Conservation (phyloP, 805 yeast genomes). For the Saccharomycopsis guyanensis region DNA sequence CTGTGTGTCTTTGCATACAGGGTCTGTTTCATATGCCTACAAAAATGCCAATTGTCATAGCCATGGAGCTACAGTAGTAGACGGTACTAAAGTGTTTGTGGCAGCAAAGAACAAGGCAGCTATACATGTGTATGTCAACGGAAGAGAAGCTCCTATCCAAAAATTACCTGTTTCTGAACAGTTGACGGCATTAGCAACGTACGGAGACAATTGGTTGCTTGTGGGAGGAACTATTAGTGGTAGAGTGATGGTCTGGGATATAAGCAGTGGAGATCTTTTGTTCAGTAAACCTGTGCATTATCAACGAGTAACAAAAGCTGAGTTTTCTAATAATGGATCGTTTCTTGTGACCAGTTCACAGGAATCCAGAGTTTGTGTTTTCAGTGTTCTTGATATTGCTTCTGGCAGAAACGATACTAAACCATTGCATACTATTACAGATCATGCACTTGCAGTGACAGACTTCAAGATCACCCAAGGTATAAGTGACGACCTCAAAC, state of each 20-base stretch:
- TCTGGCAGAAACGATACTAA: constrained; percentile 33
- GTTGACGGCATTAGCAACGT: constrained; percentile 45
- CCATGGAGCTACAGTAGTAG: constrained; percentile 45
- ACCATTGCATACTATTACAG: constrained; percentile 53
- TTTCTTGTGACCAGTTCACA: constrained; percentile 68
- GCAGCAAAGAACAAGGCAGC: constrained; percentile 69
- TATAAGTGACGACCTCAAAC: constrained; percentile 46
- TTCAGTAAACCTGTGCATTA: constrained; percentile 71
- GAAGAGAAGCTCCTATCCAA: constrained; percentile 56
- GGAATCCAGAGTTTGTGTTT: constrained; percentile 72
- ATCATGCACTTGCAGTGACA: constrained; percentile 45
- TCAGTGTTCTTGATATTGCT: constrained; percentile 59
- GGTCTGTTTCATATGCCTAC: constrained; percentile 36
- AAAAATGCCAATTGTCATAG: constrained; percentile 40
- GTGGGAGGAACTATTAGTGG: constrained; percentile 76
- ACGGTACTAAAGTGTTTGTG: constrained; percentile 48
- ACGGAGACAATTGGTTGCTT: constrained; percentile 41
- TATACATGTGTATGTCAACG: constrained; percentile 50
- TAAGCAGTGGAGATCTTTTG: constrained; percentile 65
- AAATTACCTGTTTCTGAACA: constrained; percentile 80
- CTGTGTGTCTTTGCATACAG: constrained; percentile 36
- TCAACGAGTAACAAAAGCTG: constrained; percentile 58
- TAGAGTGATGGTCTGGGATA: constrained; percentile 76
- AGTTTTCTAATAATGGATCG: constrained; percentile 54
- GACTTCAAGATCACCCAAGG: constrained; percentile 41